Percentiles rank a stretch among this genome's conserved stretches.
These are phyloP conservation scores for Phanerodontia chrysosporium DNA, from an alignment of 768 basidiomycete species.

Conservation along the genomic window DNA sequence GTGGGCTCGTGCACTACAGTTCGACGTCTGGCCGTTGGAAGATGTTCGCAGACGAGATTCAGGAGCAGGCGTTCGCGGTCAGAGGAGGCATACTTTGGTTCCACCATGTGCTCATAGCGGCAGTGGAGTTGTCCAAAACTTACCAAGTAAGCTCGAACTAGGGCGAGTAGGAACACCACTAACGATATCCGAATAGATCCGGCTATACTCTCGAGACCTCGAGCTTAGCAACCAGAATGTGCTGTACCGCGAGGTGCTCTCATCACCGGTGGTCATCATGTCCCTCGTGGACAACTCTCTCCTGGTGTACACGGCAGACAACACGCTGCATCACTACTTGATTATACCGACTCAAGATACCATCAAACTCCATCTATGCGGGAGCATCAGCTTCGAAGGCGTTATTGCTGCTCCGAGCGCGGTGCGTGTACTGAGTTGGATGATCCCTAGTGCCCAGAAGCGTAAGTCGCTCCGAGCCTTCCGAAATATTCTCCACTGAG, in stretches of 20 bases:
- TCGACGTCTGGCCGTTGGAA: conserved; percentile 96
- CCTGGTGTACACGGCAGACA: conserved; percentile 91
- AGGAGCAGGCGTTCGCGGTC: conserved; percentile 85
- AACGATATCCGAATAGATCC: conserved; percentile 51
- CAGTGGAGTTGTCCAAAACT: conserved; percentile 76
- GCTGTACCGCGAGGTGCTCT: conserved; percentile 72
- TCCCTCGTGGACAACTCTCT: conserved; percentile 94
- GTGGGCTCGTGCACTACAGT: conserved; percentile 92
- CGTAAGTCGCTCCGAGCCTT: conserved; percentile 45
- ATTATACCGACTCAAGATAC: conserved; percentile 80
- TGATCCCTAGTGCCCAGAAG: conserved; percentile 91
- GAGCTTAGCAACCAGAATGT: conserved; percentile 82
- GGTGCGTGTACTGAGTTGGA: conserved; percentile 93
- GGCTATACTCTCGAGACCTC: conserved; percentile 89
- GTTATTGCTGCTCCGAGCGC: conserved; percentile 80
- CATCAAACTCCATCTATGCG: conserved; percentile 86
- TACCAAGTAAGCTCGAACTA: conserved; percentile 51
- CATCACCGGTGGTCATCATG: conserved; percentile 77
- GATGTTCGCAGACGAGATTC: conserved; percentile 69
- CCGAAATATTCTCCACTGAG: background rate
- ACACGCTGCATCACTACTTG: conserved; percentile 88
- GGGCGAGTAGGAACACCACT: background rate
- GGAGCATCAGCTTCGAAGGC: conserved; percentile 91
- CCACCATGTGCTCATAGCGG: conserved; percentile 89
- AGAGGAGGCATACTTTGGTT: conserved; percentile 95